Evolutionary conservation across 192 early-diverging fungal species (phyloP), one percentile per base, ranked within the genome.

Genomic region (Coemansia asiatica): DNA sequence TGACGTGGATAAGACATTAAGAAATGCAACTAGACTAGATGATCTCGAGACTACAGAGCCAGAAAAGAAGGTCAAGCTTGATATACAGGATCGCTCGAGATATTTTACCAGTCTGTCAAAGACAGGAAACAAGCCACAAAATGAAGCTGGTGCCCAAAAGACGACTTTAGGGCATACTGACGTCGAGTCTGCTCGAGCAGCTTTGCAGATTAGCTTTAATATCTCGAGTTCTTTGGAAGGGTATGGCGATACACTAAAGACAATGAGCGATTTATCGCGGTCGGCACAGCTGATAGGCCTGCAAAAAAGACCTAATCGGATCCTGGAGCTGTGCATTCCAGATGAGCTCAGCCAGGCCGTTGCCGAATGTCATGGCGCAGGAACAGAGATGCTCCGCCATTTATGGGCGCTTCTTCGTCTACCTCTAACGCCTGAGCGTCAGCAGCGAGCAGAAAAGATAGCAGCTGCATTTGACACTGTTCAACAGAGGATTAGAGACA

Each of bases 61-160:
- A 9, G 72, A 80, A 23, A 78, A 82, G 22, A 81, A 68, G 35
- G 84, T 87, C 16, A 64, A 79, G 15, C 73, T 95, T 21, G 82
- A 90, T 56, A 95, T 95, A 59, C 83, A 87, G 44, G 91, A 95
- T 75, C 83, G 85, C 29, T 63, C 83, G 29, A 76, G 87, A 15
- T 94, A 95, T 61, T 91, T 94, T 75, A 87, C 91, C 54, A 92
- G 86, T 69, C 88, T 74, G 54, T 44, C 60, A 6, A 66, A 88
- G 48, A 82, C 74, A 4, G 48, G 33, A 2, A 23, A 51, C 12
- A 28, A 36, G 51, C 0, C 8, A 1, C 47, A 56, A 7, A 1
- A 6, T 38, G 44, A 29, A 2, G 5, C 19, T 0, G 63, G 66
- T 15, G 15, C 40, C 1, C 54, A 54, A 5, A 28, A 54, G 2